These are phyloP conservation scores for barrel medic (Medicago truncatula) DNA, from an alignment of 306 rosid genomes.

Conservation along the genomic window MtrunA17r5.0-ANR NC_053044.1:36816501-36817000, in stretches of 20 bases:
- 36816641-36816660: conserved; percentile 81
- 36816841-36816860: conserved; percentile 55
- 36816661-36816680: not conserved
- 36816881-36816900: conserved; percentile 83
- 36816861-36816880: conserved; percentile 58
- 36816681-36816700: conserved; percentile 13
- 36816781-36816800: conserved; percentile 98
- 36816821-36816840: conserved; percentile 68
- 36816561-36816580: conserved; percentile 68
- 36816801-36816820: conserved; percentile 94
- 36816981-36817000: conserved; percentile 95
- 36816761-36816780: conserved; percentile 94
- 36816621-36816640: conserved; percentile 99
- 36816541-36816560: conserved; percentile 91
- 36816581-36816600: conserved; percentile 82
- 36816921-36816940: conserved; percentile 86
- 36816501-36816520: conserved; percentile 99
- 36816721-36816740: conserved; percentile 32
- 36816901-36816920: conserved; percentile 75
- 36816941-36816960: conserved; percentile 98
- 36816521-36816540: conserved; percentile 97
- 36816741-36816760: conserved; percentile 22
- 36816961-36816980: conserved; percentile 74
- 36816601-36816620: conserved; percentile 83
- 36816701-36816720: not conserved